These are phyloP conservation scores for Apiospora sp. DNA, from an alignment of 2,329 filamentous ascomycete genomes.

Conservation along the genomic window DNA sequence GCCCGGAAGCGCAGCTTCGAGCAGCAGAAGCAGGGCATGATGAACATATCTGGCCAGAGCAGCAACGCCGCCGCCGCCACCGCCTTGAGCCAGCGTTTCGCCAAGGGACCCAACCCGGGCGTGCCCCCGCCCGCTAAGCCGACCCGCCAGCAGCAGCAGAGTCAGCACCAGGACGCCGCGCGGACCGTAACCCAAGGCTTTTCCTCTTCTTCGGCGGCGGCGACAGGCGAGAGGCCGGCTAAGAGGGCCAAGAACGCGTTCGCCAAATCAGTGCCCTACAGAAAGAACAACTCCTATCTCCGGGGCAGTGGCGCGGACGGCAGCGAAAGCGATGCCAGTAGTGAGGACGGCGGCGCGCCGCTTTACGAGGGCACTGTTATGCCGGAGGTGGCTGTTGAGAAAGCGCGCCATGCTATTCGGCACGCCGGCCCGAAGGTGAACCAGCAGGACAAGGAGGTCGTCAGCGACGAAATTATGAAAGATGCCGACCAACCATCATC, in stretches of 20 bases:
- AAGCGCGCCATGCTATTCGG: slow-evolving; percentile 1
- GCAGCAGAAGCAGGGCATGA: not conserved
- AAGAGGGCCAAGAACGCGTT: not conserved
- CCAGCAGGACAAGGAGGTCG: not conserved
- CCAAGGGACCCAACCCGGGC: not conserved
- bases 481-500: not conserved
- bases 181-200: not conserved
- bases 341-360: not conserved
- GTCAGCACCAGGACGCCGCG: not conserved
- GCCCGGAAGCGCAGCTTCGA: not conserved
- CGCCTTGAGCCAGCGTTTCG: not conserved
- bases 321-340: not conserved
- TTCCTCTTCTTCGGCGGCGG: not conserved
- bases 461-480: not conserved
- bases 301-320: not conserved
- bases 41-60: too few species aligned
- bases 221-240: not conserved
- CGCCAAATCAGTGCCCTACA: too few species aligned
- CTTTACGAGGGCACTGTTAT: not conserved
- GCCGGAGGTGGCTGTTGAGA: not conserved
- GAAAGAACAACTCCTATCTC: not conserved
- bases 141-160: not conserved
- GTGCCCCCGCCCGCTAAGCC: too few species aligned
- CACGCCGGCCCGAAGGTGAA: not conserved
- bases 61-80: not conserved